Percentiles rank a stretch among this genome's conserved stretches.
Evolutionary conservation across 1,284 basidiomycete genomes (phyloP).

Genomic region (Leccinum huronense): DNA sequence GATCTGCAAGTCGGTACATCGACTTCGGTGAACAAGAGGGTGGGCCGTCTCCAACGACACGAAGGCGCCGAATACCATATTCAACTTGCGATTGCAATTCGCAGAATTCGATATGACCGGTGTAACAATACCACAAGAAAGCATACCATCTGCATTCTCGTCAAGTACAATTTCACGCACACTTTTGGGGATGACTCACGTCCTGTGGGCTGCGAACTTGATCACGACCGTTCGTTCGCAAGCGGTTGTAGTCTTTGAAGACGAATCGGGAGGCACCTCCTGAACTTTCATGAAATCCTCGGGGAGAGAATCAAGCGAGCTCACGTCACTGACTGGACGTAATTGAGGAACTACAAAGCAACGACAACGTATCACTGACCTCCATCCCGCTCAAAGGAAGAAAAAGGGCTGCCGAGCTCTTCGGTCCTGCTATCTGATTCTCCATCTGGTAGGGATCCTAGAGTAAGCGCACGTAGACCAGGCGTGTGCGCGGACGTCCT

Average conservation of each 20-base stretch:
- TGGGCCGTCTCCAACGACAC: constrained; percentile 6
- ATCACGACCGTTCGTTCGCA: constrained; percentile 14
- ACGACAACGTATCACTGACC: constrained; percentile 5
- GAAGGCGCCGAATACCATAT: constrained; percentile 3
- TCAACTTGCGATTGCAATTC: constrained; percentile 24
- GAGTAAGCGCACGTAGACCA: not conserved
- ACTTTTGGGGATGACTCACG: constrained; percentile 19
- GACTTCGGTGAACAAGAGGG: constrained; percentile 34
- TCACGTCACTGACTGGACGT: constrained; percentile 11
- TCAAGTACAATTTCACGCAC: not conserved
- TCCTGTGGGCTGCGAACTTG: constrained; percentile 29
- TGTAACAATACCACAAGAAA: constrained; percentile 36
- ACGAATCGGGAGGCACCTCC: not conserved
- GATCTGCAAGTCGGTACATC: constrained; percentile 33
- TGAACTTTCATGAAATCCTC: constrained; percentile 13
- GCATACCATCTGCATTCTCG: constrained; percentile 27
- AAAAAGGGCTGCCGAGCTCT: constrained; percentile 7
- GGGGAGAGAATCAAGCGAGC: not conserved
- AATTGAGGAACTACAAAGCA: constrained; percentile 14
- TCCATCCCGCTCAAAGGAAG: constrained; percentile 14
- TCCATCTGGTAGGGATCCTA: constrained; percentile 2
- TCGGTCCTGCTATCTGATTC: constrained; percentile 6
- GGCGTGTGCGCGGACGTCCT: not conserved
- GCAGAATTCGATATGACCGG: constrained; percentile 25
- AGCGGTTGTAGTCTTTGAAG: not conserved